Evolutionary conservation across 1,284 basidiomycete genomes (phyloP), one percentile per base, ranked within the genome.

Genomic region (Ustilago shanxiensis): DNA sequence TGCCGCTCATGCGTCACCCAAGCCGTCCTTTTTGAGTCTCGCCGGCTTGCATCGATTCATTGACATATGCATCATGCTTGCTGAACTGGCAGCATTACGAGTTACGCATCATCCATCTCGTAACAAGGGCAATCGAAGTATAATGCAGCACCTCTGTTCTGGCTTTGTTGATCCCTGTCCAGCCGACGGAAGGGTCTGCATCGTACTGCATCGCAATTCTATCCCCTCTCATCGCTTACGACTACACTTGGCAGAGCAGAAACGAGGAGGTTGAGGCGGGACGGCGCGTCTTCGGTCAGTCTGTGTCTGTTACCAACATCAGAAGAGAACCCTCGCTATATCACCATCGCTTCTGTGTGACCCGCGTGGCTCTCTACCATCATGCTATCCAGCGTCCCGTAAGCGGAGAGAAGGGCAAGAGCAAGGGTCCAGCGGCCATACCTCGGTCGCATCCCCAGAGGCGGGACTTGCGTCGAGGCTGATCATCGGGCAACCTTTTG

Each of bases 281-380:
- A 26, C 66, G 66, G 66, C 51, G 59, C 8, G 58, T 61, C 65
- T 53, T 61, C 65, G 65, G 65, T 10, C 53, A 49, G 53, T 44
- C 35, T 60, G 33, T 14, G 9, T 28, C 45, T 3, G 9, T 37
- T 3, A n/a, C n/a, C n/a, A n/a, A n/a, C 35, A 37, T 16, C 35
- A 37, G 3, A 14, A 14, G 13, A 10, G 35, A 16, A 20, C 22
- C 11, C 24, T 33, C 3, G 29, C 18, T 31, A 26, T 22, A 22
- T 28, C 6, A 10, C 35, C 9, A 37, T 14, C 6, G 14, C 8
- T 37, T 16, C 9, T 8, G 9, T 16, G 11, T 37, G 3, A 22
- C 4, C 13, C 18, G 44, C 44, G 44, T 22, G 35, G 8, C 6
- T 3, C 7, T 45, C 44, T 3, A 20, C n/a, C 3, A 14, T n/a